Percentiles rank a stretch among this genome's conserved stretches.
Evolutionary conservation across 2,329 filamentous ascomycete genomes (phyloP).

Genomic region (Pseudocercospora musae): DNA sequence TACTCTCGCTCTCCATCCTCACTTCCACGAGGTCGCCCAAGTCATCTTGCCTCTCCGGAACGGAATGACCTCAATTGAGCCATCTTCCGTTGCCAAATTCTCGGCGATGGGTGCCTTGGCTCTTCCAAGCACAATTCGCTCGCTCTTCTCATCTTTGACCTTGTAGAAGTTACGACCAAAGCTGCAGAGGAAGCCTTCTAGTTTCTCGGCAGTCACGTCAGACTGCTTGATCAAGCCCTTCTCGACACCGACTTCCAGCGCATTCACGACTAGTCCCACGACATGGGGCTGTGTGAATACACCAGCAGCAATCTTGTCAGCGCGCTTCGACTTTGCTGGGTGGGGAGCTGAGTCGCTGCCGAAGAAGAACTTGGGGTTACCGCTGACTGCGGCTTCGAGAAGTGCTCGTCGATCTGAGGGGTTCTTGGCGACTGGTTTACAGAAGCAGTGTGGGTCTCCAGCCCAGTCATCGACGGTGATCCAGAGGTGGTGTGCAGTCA

Average conservation of each 20-base stretch:
- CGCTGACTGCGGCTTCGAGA: slow-evolving; percentile 59
- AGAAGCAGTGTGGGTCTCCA: slow-evolving; percentile 72
- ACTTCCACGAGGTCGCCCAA: slow-evolving; percentile 53
- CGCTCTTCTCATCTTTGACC: slow-evolving; percentile 44
- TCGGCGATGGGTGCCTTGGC: slow-evolving; percentile 55
- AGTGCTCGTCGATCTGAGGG: slow-evolving; percentile 71
- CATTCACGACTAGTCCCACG: slow-evolving; percentile 62
- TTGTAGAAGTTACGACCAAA: slow-evolving; percentile 59
- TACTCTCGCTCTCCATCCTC: neutral
- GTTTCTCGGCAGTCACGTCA: slow-evolving; percentile 52
- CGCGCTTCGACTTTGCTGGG: slow-evolving; percentile 58
- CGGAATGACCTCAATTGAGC: slow-evolving; percentile 59
- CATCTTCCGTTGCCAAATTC: slow-evolving; percentile 53
- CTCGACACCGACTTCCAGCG: slow-evolving; percentile 60
- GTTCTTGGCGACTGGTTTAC: slow-evolving; percentile 64
- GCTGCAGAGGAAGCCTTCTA: slow-evolving; percentile 57
- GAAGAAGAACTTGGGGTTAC: slow-evolving; percentile 68
- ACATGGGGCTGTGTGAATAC: slow-evolving; percentile 77
- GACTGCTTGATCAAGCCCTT: slow-evolving; percentile 52
- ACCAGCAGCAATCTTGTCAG: slow-evolving; percentile 61
- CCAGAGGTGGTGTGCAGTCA: slow-evolving; percentile 83
- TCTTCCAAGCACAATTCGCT: slow-evolving; percentile 57
- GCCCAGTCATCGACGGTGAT: slow-evolving; percentile 73
- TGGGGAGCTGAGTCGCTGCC: slow-evolving; percentile 73
- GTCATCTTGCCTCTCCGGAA: slow-evolving; percentile 62